phyloP scores from a whole-genome alignment of 768 basidiomycete genomes.

The Filobasidium floriforme region DNA sequence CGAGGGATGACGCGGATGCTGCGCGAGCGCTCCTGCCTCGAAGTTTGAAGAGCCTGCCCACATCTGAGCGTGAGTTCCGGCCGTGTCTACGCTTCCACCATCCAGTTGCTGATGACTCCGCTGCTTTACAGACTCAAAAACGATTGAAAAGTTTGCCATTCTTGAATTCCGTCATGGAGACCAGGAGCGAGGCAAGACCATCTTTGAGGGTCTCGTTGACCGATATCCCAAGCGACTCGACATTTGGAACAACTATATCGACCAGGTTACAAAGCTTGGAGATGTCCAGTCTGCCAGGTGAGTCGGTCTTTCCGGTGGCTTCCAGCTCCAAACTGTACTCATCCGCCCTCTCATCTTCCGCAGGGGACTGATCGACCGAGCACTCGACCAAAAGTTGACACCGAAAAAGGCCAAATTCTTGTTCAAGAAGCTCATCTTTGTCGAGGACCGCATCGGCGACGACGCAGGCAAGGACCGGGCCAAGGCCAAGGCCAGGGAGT shows the following conservation, averaged over 20 bases:
- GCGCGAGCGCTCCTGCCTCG: constrained; percentile 80
- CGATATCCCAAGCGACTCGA: constrained; percentile 93
- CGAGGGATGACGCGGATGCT: constrained; percentile 63
- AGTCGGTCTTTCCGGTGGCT: no score
- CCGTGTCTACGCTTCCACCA: neutral
- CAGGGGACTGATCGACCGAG: constrained; percentile 80
- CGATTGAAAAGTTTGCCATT: constrained; percentile 87
- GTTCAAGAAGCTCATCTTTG: constrained; percentile 94
- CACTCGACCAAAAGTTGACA: constrained; percentile 76
- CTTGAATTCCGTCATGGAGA: constrained; percentile 93
- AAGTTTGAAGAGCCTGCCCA: constrained; percentile 80
- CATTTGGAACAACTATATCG: constrained; percentile 91
- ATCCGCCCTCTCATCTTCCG: neutral
- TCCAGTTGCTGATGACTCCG: neutral
- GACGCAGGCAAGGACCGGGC: constrained; percentile 70
- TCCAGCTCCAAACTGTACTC: no score
- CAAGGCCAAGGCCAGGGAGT: constrained; percentile 83
- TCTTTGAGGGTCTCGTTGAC: constrained; percentile 94
- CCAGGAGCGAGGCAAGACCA: constrained; percentile 84
- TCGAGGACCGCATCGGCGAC: constrained; percentile 80
- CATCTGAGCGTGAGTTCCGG: constrained; percentile 71
- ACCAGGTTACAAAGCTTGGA: constrained; percentile 77
- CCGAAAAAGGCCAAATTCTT: constrained; percentile 93
- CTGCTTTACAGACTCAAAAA: constrained; percentile 68
- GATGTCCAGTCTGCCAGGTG: constrained; percentile 75